Evolutionary conservation across 306 rosid species (phyloP).

Genomic region (Fragaria nilgerrensis): DNA sequence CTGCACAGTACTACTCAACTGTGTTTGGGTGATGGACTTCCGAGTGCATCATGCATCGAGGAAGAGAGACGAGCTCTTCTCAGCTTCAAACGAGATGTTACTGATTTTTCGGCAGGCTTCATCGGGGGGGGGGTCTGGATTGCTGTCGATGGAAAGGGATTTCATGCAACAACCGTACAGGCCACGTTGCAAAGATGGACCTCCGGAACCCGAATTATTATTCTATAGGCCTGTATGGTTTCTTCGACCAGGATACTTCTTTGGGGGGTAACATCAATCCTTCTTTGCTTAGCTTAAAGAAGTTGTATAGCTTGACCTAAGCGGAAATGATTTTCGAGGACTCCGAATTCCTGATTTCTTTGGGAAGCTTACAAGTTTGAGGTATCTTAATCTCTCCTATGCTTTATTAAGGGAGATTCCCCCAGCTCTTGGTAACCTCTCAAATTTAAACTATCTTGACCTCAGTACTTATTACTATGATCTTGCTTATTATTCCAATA

Average conservation of each 20-base stretch:
- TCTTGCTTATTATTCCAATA: neutral
- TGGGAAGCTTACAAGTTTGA: neutral
- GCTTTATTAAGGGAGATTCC: neutral
- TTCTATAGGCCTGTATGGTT: no score
- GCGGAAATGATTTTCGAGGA: constrained; percentile 25
- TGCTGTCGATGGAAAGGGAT: neutral
- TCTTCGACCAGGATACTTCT: neutral
- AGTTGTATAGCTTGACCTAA: constrained; percentile 37
- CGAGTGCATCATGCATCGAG: neutral
- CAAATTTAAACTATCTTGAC: neutral
- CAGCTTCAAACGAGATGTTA: neutral
- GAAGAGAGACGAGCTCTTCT: neutral
- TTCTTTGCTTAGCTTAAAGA: constrained; percentile 30
- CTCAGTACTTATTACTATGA: neutral
- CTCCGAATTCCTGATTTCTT: constrained; percentile 26
- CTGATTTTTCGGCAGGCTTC: neutral
- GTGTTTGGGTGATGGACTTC: no score
- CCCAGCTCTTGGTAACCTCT: neutral
- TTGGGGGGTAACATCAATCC: constrained; percentile 22
- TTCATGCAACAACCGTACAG: neutral
- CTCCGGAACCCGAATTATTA: neutral
- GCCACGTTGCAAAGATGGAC: neutral
- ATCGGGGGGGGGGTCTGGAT: neutral
- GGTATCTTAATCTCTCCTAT: constrained; percentile 1
- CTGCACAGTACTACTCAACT: no score